Evolutionary conservation across 805 yeast species (phyloP), one percentile per base, ranked within the genome.

Genomic region (Danielia reshetovae): DNA sequence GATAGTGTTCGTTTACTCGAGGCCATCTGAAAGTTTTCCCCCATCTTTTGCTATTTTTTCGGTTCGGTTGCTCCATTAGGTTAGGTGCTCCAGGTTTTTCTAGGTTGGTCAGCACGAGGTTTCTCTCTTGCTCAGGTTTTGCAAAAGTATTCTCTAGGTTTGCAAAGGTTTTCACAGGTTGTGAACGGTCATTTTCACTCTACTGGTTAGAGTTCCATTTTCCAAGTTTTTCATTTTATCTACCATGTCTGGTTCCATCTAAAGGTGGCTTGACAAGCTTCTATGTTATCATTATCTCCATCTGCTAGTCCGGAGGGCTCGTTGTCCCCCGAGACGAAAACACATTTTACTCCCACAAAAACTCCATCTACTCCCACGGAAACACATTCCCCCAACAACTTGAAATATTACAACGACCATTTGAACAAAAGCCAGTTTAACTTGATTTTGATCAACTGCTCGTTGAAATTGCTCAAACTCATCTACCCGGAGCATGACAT

Each of bases 341-440:
- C 43, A 3, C 43, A 45, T 3, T 25, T 30, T 7, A 32, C 47
- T 5, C 48, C 47, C 4, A 15, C 42, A 8, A 48, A 46, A 27
- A 32, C 43, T 4, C 43, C 48, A 2, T 25, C 32, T 7, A 32
- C 47, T 5, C 48, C 47, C 4, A 15, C 42, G 10, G 50, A 46
- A 27, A 41, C 36, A 28, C 42, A 36, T 28, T 49, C 47, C 12
- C 72, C 72, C 13, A 65, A 62, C 48, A 58, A 65, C 48, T 57
- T 54, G 46, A 55, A 59, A 35, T 67, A 67, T 46, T 67, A 66
- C 51, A 59, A 60, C 34, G 55, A 55, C 35, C 59, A 62, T 39
- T 46, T 67, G 32, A 64, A 59, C 45, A 67, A 67, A 48, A 40
- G 48, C 22, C 70, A 66, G 45, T 67, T 67, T 46, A 67, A 66